Evolutionary conservation across 2,329 filamentous ascomycete species (phyloP), one percentile per base, ranked within the genome.

Genomic region (Knufia petricola): DNA sequence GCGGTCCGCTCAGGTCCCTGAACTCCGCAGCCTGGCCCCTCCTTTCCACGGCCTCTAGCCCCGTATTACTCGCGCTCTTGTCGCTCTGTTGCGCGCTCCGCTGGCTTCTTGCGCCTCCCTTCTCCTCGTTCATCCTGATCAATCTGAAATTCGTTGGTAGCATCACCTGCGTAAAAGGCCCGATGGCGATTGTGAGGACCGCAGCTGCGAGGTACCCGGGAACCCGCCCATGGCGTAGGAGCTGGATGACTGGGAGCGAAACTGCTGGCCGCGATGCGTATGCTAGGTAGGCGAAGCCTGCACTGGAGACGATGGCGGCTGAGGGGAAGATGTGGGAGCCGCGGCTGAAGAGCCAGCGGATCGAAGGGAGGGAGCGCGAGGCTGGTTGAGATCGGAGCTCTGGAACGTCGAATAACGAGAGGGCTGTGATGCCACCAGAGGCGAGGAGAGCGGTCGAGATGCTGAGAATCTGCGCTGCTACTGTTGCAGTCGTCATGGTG

Each of bases 271-370:
- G 34, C 19, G 42, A 3, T 31, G 7, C 38, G 20, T 40, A 46
- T 19, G 41, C 43, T 8, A 50, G 49, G 36, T 39, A 50, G 2
- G 31, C 45, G 49, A 67, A 67, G 21, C 61, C 59, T 1, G 57
- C 44, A 4, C 55, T 54, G 1, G 63, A 60, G 43, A 61, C 9
- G n/a, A 62, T 23, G 3, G 61, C 61, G 47, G 57, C 52, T 15
- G 43, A 49, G 6, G 63, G 64, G 50, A 66, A 64, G 26, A 63
- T 53, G 52, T 66, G 64, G 4, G 63, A 66, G 44, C 64, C 64
- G 0, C 64, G 60, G 30, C 59, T 63, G 55, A 66, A 66, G 26
- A 66, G 61, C 64, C 63, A 66, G 36, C 62, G 61, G 2, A 52
- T 60, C 34, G 57, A 52, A n/a, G 64, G 64, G 1, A 66, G 60